Conservation (phyloP, 139 green algal species). For the Ettlia oleoabundans region DNA sequence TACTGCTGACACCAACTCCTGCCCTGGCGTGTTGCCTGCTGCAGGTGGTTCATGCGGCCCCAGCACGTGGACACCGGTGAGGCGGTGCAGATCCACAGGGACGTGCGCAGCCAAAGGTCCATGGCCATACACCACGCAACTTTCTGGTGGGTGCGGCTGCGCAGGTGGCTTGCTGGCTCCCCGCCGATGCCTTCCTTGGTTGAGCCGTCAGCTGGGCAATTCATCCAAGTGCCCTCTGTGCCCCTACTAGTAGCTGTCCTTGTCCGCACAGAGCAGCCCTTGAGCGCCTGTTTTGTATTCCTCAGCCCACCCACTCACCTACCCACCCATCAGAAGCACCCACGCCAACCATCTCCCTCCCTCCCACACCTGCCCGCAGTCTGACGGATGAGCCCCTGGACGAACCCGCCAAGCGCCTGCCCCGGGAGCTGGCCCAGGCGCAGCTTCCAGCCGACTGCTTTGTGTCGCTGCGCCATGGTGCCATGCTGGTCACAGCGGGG, state of each 20-base stretch:
- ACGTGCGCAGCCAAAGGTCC: slow-evolving; percentile 51
- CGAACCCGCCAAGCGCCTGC: slow-evolving; percentile 61
- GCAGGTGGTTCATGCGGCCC: slow-evolving; percentile 48
- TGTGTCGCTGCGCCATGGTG: slow-evolving; percentile 66
- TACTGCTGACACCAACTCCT: background rate
- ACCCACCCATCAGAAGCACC: too few relatives aligned
- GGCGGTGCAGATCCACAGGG: slow-evolving; percentile 72
- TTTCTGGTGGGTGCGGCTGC: slow-evolving; percentile 44
- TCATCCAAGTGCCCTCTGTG: too few relatives aligned
- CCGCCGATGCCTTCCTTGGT: background rate
- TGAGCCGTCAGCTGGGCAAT: too few relatives aligned
- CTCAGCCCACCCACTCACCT: too few relatives aligned
- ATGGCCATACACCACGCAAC: slow-evolving; percentile 79
- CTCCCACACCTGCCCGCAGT: background rate
- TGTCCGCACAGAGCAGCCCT: too few relatives aligned
- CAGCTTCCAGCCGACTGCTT: slow-evolving; percentile 53
- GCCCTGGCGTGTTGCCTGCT: background rate
- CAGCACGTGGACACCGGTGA: slow-evolving; percentile 76
- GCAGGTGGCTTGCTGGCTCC: background rate
- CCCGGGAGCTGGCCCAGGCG: slow-evolving; percentile 15
- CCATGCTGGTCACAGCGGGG: slow-evolving; percentile 33
- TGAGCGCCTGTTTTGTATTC: too few relatives aligned
- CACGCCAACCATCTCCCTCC: background rate
- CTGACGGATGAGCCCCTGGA: slow-evolving; percentile 70
- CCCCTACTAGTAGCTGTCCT: too few relatives aligned